A percentile compares a stretch with the other conserved stretches of the same genome.
phyloP scores from a whole-genome alignment of 768 basidiomycete species.

The Pholiota conissans region DNA sequence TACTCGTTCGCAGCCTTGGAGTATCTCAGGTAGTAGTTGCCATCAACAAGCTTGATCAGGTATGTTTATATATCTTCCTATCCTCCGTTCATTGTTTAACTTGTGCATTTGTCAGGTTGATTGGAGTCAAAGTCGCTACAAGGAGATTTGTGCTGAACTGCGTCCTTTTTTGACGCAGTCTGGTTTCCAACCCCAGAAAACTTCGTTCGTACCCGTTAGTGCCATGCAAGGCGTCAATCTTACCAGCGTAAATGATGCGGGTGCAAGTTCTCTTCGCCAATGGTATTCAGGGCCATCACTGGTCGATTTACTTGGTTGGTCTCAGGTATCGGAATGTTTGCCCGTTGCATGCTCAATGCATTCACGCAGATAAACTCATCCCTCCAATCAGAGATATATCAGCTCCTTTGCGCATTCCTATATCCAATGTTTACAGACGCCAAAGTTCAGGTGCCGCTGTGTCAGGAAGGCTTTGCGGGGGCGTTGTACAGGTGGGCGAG shows the following conservation, averaged over 20 bases:
- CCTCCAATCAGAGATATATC: conserved; percentile 79
- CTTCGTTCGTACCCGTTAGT: conserved; percentile 83
- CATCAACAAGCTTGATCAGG: conserved; percentile 94
- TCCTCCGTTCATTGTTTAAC: not conserved
- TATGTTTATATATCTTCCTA: conserved; percentile 24
- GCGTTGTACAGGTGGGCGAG: conserved; percentile 92
- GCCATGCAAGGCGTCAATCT: conserved; percentile 92
- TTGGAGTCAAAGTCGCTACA: conserved; percentile 83
- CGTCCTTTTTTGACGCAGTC: conserved; percentile 84
- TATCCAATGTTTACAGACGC: conserved; percentile 95
- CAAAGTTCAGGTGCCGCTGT: conserved; percentile 78
- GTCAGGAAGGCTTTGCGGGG: conserved; percentile 81
- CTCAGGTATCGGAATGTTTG: not conserved
- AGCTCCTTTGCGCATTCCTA: conserved; percentile 79
- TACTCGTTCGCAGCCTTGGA: conserved; percentile 90
- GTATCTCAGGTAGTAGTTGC: conserved; percentile 90
- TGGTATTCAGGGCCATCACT: conserved; percentile 92
- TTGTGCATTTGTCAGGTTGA: conserved; percentile 57
- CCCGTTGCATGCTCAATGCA: not conserved
- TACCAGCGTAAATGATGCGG: conserved; percentile 45
- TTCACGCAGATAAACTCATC: conserved; percentile 61
- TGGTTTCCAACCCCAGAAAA: conserved; percentile 80
- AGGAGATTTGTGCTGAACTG: conserved; percentile 75
- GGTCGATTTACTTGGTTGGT: conserved; percentile 75
- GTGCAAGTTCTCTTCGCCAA: conserved; percentile 43